These are phyloP conservation scores for Elongisporangium anandrum DNA, from an alignment of 352 stramenopile genomes.

Conservation along the genomic window DNA sequence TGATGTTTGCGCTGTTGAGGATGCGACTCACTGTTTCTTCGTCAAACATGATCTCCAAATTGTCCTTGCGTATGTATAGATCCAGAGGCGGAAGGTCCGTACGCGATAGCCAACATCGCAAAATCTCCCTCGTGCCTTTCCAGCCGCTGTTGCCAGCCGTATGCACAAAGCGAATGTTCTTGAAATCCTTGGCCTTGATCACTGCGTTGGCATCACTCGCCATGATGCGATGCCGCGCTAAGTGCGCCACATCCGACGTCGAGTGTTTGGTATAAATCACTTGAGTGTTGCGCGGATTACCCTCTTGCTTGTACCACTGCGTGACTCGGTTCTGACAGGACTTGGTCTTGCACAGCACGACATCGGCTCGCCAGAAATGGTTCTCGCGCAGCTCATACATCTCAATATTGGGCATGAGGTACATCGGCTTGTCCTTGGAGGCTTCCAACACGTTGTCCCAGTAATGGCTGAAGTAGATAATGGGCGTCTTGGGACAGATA, in stretches of 20 bases:
- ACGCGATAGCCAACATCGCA: conserved; percentile 35
- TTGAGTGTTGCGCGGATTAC: conserved; percentile 32
- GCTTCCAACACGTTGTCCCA: conserved; percentile 18
- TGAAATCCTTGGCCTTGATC: conserved; percentile 17
- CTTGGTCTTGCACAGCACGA: conserved; percentile 52
- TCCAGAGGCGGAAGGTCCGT: conserved; percentile 29
- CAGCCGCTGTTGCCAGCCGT: conserved; percentile 28
- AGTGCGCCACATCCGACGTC: conserved; percentile 23
- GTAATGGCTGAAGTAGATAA: conserved; percentile 65
- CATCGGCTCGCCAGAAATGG: conserved; percentile 39
- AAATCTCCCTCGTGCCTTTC: conserved; percentile 24
- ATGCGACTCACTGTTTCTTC: conserved; percentile 12
- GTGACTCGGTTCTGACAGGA: conserved; percentile 33
- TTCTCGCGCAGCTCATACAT: conserved; percentile 44
- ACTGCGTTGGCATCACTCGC: conserved; percentile 1
- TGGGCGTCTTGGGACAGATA: conserved; percentile 38
- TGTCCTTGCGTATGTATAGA: conserved; percentile 30
- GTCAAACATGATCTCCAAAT: conserved; percentile 17
- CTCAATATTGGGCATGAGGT: conserved; percentile 48
- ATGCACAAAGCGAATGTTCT: conserved; percentile 25
- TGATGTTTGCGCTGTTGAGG: conserved; percentile 16
- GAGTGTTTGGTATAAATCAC: conserved; percentile 44
- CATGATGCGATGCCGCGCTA: conserved; percentile 10
- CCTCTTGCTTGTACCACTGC: conserved; percentile 48
- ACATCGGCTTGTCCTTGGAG: conserved; percentile 26